Evolutionary conservation across 805 yeast species (phyloP), one percentile per base, ranked within the genome.

Genomic region (Saturnispora kantuleensis): DNA sequence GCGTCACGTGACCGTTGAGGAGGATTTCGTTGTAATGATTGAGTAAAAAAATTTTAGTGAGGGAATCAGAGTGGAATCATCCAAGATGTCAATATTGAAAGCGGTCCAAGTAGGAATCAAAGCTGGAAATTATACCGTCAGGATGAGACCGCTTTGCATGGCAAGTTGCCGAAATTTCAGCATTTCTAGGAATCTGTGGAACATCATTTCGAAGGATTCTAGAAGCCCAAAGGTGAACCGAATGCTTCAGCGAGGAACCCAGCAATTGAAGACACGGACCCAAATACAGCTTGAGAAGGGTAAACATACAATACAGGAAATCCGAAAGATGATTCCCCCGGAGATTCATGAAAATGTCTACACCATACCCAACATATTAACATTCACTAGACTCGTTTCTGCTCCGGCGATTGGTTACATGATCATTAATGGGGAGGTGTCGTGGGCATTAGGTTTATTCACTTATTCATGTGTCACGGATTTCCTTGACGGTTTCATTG

Each of bases 381-480:
- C 99, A 0, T 60, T 82, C 56, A 75, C 95, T 1, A 67, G 99
- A 52, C 74, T 93, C n/a, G 66, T 74, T 2, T 68, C 86, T 2
- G 81, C 97, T 0, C 99, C 99, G 0, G 62, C 79, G 10, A 79
- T 94, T 30, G 97, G 97, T 0, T 83, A 81, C 55, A 72, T 79
- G 53, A 77, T 90, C 10, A 69, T 87, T 17, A 65, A 78, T 5
- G 78, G 81, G 12, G 73, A 85, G 28, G 66, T 82, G 2, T 62
- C 70, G 10, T 66, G 73, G 39, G 96, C 97, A 0, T 65, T 86
- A 38, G 73, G 77, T 1, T 57, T 93, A 10, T 90, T 93, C 61
- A 70, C 78, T 0, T 88, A 87, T 56, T 88, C 97, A 0, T 83
- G 97, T 51, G 60, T 88, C 4, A 90, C 98, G 0, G 99, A 93